Evolutionary conservation across 495 filamentous ascomycete species (phyloP).

Genomic region (Penicillium egyptiacum): DNA sequence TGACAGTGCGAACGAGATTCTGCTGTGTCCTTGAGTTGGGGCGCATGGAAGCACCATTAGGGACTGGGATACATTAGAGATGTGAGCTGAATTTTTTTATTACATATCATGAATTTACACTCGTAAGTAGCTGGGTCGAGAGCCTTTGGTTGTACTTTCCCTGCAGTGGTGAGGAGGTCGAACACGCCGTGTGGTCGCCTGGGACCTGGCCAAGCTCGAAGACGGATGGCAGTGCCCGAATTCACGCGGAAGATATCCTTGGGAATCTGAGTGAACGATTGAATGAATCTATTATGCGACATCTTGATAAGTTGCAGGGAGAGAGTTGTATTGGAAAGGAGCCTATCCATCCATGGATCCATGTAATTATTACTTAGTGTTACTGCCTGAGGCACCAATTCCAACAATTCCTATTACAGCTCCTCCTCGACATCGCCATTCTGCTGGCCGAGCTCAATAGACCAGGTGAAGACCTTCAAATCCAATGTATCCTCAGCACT

Average conservation of each 20-base stretch:
- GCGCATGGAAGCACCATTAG: background rate
- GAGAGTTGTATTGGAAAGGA: no score
- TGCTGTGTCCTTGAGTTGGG: background rate
- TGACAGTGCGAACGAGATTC: background rate
- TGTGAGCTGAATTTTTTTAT: background rate
- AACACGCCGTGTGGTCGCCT: background rate
- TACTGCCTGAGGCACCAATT: no score
- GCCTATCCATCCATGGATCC: no score
- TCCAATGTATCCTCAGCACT: constrained; percentile 21
- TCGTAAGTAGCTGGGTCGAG: background rate
- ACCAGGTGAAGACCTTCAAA: constrained; percentile 21
- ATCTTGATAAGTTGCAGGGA: background rate
- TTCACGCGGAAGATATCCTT: background rate
- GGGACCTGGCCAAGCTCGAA: background rate
- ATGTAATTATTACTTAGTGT: no score
- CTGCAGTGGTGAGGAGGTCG: background rate
- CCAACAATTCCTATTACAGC: no score
- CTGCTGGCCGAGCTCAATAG: constrained; percentile 20
- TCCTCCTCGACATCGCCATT: constrained; percentile 25
- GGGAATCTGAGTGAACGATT: background rate
- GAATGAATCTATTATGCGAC: background rate
- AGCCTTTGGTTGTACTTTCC: background rate
- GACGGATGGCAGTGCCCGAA: background rate
- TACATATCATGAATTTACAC: background rate
- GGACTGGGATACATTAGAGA: background rate